Evolutionary conservation across 495 filamentous ascomycete species (phyloP), one percentile per base, ranked within the genome.

Genomic region (Parmelia sp.): DNA sequence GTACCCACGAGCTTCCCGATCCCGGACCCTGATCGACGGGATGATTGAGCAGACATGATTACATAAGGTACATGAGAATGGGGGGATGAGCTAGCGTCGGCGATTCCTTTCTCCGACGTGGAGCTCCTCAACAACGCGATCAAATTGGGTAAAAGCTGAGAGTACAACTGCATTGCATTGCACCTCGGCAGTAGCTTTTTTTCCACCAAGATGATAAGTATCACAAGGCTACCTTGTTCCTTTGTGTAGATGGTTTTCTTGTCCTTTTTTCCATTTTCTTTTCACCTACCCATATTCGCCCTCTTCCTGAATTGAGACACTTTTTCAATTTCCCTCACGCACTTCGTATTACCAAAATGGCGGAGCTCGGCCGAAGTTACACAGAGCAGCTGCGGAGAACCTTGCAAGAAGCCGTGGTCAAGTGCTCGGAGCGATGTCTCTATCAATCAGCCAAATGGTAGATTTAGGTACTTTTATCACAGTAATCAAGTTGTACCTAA

Each of bases 381-480:
- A 64, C 68, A 55, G 69, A 72, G 23, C 68, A 83, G 63, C 74
- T 88, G 35, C 80, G 85, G 71, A 82, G 79, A 31, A 81, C 86
- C 12, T 81, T 97, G 51, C 90, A 96, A 71, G 86, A 89, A 63
- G 91, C 93, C 29, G 86, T 90, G 0, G 81, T 96, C 3, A 91
- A 91, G 71, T 97, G 91, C 79, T 94, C 90, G 1, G 95, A 99
- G 68, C 80, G 95, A 71, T 96, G 95, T 77, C 83, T 99, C 4
- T 97, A 96, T 74, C 92, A 97, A 68, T 92, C 92, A 21, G 87
- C 95, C 19, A 99, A 97, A 87, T 97, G 95, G 94, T 97, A 83
- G 51, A 69, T 51, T 17, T 11, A 0, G 11, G 4, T 7, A 33
- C 42, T 27, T n/a, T 61, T 21, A 25, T 39, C 53, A 3, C 2